Percentiles rank a stretch among this genome's conserved stretches.
Conservation (phyloP, 2,329 filamentous ascomycete genomes). For the Fusarium penzigii region DNA sequence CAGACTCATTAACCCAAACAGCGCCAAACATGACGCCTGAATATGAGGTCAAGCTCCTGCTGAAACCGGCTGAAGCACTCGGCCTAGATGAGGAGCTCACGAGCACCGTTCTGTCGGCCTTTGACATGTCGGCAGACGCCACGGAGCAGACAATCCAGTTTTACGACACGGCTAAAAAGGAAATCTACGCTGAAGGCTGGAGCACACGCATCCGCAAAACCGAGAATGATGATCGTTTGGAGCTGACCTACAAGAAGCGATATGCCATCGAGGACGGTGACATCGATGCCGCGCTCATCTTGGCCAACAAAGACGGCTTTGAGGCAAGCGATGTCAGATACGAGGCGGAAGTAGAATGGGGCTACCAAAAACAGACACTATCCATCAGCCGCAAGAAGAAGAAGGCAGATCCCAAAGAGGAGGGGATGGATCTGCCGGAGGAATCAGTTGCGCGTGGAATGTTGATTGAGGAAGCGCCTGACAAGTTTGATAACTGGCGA, state of each 20-base stretch:
- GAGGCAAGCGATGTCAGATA: slow-evolving; percentile 30
- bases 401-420: slow-evolving; percentile 24
- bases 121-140: slow-evolving; percentile 31
- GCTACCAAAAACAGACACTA: slow-evolving; percentile 38
- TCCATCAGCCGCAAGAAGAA: slow-evolving; percentile 35
- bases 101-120: slow-evolving; percentile 29
- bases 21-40: slow-evolving; percentile 21
- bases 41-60: slow-evolving; percentile 37
- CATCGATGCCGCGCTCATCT: slow-evolving; percentile 32
- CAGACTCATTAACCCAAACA: background rate
- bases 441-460: slow-evolving; percentile 21
- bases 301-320: slow-evolving; percentile 36
- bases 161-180: slow-evolving; percentile 34
- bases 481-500: slow-evolving; percentile 33
- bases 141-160: slow-evolving; percentile 41
- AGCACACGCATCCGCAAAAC: slow-evolving; percentile 39
- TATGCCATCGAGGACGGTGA: slow-evolving; percentile 31
- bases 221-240: slow-evolving; percentile 33
- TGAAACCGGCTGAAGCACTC: slow-evolving; percentile 35
- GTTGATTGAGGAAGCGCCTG: slow-evolving; percentile 30
- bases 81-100: slow-evolving; percentile 32
- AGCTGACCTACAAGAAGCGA: slow-evolving; percentile 43
- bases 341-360: slow-evolving; percentile 39
- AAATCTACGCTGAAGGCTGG: slow-evolving; percentile 37
- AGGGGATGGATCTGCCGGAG: slow-evolving; percentile 27